Conservation (phyloP, 2,329 filamentous ascomycete genomes). For the Escovopsis weberi region DNA sequence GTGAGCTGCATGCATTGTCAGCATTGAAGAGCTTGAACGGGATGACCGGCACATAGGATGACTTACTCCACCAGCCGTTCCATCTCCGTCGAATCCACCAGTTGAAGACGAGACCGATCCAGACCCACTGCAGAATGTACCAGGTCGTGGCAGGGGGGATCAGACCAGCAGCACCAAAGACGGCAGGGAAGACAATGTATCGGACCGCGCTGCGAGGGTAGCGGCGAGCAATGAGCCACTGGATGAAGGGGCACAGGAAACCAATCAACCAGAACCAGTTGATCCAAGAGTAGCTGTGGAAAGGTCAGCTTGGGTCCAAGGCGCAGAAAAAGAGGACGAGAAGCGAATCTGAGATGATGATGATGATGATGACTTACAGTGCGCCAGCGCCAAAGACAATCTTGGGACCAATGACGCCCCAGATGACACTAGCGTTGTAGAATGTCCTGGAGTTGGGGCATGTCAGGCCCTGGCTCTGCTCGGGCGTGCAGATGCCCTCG, state of each 20-base stretch:
- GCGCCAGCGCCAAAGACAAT: constrained; percentile 22
- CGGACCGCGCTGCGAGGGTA: constrained; percentile 31
- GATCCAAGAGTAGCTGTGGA: constrained; percentile 26
- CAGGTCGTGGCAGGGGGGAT: constrained; percentile 42
- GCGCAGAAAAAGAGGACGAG: not conserved
- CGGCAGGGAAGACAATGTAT: constrained; percentile 37
- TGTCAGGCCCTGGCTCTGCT: constrained; percentile 35
- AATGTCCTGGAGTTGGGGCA: constrained; percentile 45
- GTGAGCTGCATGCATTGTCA: constrained; percentile 6
- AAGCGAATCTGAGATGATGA: not conserved
- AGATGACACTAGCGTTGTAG: constrained; percentile 45
- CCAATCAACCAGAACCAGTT: constrained; percentile 44
- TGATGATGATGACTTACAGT: constrained; percentile 5
- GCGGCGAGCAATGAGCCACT: constrained; percentile 32
- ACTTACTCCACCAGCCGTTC: constrained; percentile 41
- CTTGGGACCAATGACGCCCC: constrained; percentile 40
- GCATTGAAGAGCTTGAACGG: not conserved
- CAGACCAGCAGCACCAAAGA: constrained; percentile 34
- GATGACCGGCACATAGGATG: not conserved
- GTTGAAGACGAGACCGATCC: constrained; percentile 42
- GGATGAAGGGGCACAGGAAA: constrained; percentile 28
- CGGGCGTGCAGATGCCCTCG: constrained; percentile 32
- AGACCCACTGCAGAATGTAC: constrained; percentile 39
- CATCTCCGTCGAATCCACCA: constrained; percentile 33
- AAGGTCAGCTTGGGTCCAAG: constrained; percentile 10